phyloP scores from a whole-genome alignment of 305 asterid species.

The Fraxinus dipetala region DNA sequence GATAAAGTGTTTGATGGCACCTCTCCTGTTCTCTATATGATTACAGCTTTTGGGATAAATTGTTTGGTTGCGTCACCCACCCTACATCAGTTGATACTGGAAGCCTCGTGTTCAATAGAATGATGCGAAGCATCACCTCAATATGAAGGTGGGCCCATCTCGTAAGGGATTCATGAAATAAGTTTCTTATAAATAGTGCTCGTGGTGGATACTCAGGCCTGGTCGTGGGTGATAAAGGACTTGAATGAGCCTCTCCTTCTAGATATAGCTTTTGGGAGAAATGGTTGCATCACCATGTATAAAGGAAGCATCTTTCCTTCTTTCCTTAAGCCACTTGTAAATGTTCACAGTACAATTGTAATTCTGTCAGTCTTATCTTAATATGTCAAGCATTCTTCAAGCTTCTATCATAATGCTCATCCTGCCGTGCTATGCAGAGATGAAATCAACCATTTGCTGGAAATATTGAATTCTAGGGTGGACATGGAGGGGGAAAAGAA shows the following conservation, averaged over 20 bases:
- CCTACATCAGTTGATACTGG: neutral
- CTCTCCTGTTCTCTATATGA: neutral
- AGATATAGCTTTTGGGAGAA: neutral
- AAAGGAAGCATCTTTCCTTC: neutral
- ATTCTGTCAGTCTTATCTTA: neutral
- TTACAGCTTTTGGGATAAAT: neutral
- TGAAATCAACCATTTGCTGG: slow-evolving; percentile 62
- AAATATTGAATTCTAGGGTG: slow-evolving; percentile 57
- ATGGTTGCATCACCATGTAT: neutral
- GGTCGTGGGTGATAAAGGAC: neutral
- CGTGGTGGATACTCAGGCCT: neutral
- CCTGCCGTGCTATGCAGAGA: slow-evolving; percentile 53
- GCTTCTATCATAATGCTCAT: slow-evolving; percentile 10
- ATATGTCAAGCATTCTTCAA: slow-evolving; percentile 9
- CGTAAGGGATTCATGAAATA: neutral
- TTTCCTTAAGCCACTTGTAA: neutral
- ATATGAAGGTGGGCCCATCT: neutral
- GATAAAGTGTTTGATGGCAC: neutral
- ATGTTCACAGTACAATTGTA: neutral
- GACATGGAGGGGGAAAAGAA: slow-evolving; percentile 42
- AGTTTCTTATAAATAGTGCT: neutral
- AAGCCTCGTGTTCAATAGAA: neutral
- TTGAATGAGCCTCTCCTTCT: neutral
- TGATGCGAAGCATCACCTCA: neutral
- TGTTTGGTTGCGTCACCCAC: neutral